These are phyloP conservation scores for Pezicula rhizophila DNA, from an alignment of 2,329 filamentous ascomycete species.

Conservation along the genomic window DNA sequence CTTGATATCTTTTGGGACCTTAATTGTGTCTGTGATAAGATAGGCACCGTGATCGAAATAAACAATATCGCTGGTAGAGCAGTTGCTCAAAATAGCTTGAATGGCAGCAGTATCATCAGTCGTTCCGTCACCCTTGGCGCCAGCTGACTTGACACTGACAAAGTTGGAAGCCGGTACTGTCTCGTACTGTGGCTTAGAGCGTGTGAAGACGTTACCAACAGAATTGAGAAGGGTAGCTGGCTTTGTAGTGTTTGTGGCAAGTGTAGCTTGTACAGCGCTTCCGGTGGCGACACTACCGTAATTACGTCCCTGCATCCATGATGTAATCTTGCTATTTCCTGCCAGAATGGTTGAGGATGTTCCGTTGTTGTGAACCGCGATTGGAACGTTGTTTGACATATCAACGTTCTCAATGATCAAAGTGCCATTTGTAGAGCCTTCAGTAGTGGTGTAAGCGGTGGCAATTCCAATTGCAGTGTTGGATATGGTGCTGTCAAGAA, in stretches of 20 bases:
- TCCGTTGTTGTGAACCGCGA: slow-evolving; percentile 51
- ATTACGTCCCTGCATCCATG: slow-evolving; percentile 74
- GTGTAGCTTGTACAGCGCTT: slow-evolving; percentile 52
- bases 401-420: slow-evolving; percentile 88
- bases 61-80: slow-evolving; percentile 57
- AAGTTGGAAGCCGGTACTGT: slow-evolving; percentile 61
- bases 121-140: slow-evolving; percentile 80
- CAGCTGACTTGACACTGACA: slow-evolving; percentile 73
- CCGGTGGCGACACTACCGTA: slow-evolving; percentile 48
- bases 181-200: slow-evolving; percentile 86
- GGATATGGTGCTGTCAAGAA: slow-evolving; percentile 74
- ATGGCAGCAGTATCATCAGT: slow-evolving; percentile 85
- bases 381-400: slow-evolving; percentile 59
- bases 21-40: slow-evolving; percentile 62
- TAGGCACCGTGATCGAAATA: slow-evolving; percentile 69
- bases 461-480: slow-evolving; percentile 72
- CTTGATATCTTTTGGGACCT: slow-evolving; percentile 71
- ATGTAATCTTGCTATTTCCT: slow-evolving; percentile 62
- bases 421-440: slow-evolving; percentile 68
- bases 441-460: slow-evolving; percentile 61
- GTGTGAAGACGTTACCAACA: slow-evolving; percentile 68
- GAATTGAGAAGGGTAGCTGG: slow-evolving; percentile 58
- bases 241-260: slow-evolving; percentile 50
- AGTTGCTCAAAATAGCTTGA: slow-evolving; percentile 68
- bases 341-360: slow-evolving; percentile 56